Evolutionary conservation across 192 early-diverging fungal genomes (phyloP), one percentile per base, ranked within the genome.

Genomic region (Borealophlyctis nickersoniae): DNA sequence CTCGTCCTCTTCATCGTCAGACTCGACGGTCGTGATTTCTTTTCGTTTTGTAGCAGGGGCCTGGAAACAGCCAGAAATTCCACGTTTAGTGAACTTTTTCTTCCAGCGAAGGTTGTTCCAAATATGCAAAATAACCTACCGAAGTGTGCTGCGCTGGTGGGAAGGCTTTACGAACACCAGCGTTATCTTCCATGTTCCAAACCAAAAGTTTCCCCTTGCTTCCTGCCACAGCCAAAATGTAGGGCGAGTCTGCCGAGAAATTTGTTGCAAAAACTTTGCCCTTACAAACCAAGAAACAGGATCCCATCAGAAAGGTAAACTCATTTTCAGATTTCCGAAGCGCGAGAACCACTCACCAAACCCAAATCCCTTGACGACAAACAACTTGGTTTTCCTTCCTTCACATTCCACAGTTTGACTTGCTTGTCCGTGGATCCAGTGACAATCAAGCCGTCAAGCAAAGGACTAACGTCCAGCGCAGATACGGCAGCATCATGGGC

Each of bases 231-330:
- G 94, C 91, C 51, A 96, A 54, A 52, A 88, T 80, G 83, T 89
- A 91, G n/a, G 94, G 89, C 48, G 93, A 85, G 77, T 99, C 95
- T 0, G 89, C 88, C 65, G 92, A 93, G 79, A 99, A 98, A 22
- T 72, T 72, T 9, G 89, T 65, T 11, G 90, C 75, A 78, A 98
- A 99, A 16, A 98, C 86, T 58, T 89, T 91, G 29, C 79, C 83
- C 74, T 70, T 36, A 19, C 14, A 61, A n/a, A n/a, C n/a, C n/a
- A n/a, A n/a, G n/a, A n/a, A n/a, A n/a, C n/a, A n/a, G n/a, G n/a
- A n/a, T n/a, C n/a, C n/a, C n/a, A n/a, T n/a, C n/a, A n/a, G n/a
- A n/a, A n/a, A n/a, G n/a, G n/a, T n/a, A n/a, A n/a, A n/a, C n/a
- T n/a, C n/a, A n/a, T n/a, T n/a, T n/a, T n/a, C n/a, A n/a, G n/a